These are phyloP conservation scores for Nicotiana sylvestris DNA, from an alignment of 257 asterid species.

Conservation along the genomic window DNA sequence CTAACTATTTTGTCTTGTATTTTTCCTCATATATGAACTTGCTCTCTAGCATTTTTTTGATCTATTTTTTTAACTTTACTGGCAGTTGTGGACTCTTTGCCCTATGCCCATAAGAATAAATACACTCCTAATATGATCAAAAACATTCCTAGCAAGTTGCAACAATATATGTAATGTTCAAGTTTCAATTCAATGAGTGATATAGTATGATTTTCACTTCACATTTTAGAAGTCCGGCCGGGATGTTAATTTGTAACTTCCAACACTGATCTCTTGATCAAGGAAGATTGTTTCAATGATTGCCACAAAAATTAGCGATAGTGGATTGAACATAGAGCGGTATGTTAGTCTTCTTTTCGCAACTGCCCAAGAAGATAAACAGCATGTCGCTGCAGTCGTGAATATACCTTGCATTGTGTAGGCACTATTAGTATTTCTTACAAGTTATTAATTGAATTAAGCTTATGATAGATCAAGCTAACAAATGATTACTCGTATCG, in stretches of 20 bases:
- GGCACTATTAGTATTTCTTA: neutral
- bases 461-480: too few relatives aligned
- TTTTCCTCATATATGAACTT: too few relatives aligned
- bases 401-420: constrained; percentile 33
- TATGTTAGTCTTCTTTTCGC: constrained; percentile 52
- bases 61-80: too few relatives aligned
- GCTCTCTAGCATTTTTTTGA: too few relatives aligned
- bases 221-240: too few relatives aligned
- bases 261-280: constrained; percentile 24
- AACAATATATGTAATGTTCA: neutral
- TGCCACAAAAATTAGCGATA: constrained; percentile 39
- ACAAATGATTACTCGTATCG: constrained; percentile 22
- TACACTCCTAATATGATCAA: constrained; percentile 51
- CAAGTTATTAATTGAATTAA: neutral
- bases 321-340: constrained; percentile 65
- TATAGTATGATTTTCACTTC: too few relatives aligned
- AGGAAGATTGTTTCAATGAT: constrained; percentile 39
- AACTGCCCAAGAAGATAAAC: constrained; percentile 42
- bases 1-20: too few relatives aligned
- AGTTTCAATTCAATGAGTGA: too few relatives aligned
- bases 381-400: constrained; percentile 44
- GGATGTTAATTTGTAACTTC: constrained; percentile 30
- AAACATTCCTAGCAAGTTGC: constrained; percentile 54
- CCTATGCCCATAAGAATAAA: constrained; percentile 45
- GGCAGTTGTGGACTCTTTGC: constrained; percentile 7